A percentile compares a stretch with the other conserved stretches of the same genome.
Conservation (phyloP, 371 early-diverging fungal genomes). For the Entomophthora muscae region DNA sequence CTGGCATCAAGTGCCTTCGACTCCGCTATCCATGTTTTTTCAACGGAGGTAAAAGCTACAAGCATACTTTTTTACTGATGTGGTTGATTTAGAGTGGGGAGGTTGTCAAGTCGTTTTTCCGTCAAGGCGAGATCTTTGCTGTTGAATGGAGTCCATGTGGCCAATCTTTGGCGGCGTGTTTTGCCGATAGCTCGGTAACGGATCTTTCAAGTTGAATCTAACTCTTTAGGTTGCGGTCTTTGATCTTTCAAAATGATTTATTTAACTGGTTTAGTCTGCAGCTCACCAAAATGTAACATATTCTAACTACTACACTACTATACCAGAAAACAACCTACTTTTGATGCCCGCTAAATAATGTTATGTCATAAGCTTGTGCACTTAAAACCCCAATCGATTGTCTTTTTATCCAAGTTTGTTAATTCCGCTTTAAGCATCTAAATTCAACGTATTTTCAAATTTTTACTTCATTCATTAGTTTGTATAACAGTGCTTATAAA, state of each 20-base stretch:
- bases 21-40: conserved; percentile 61
- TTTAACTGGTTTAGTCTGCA: not conserved
- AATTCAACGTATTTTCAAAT: no score
- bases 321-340: not conserved
- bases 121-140: conserved; percentile 58
- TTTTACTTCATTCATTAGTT: no score
- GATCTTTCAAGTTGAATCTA: not conserved
- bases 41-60: conserved; percentile 53
- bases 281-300: not conserved
- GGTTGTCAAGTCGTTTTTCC: conserved; percentile 39
- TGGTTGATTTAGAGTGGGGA: conserved; percentile 25
- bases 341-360: no score
- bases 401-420: no score
- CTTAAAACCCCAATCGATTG: no score
- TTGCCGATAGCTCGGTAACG: conserved; percentile 19
- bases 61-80: conserved; percentile 5
- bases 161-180: conserved; percentile 19
- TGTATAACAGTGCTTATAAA: no score
- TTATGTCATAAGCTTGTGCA: no score
- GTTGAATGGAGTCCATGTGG: conserved; percentile 49
- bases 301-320: not conserved
- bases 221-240: not conserved
- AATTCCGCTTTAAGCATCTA: no score
- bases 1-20: conserved; percentile 83
- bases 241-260: not conserved